Conservation (phyloP, 441 rosid species). For the Populus trichocarpa region DNA sequence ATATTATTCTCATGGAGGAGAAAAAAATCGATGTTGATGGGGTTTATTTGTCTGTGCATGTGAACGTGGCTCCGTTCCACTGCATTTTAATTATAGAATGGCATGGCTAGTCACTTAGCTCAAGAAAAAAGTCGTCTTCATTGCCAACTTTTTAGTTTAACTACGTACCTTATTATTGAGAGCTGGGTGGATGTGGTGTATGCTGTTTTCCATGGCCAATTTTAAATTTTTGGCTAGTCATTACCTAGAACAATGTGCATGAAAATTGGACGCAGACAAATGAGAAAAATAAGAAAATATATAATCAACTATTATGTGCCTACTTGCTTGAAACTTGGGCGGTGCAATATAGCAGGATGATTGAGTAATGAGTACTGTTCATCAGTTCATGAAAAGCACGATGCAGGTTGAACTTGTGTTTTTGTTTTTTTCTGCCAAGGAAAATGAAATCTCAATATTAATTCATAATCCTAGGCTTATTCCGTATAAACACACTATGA, state of each 20-base stretch:
- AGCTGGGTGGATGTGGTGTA: not conserved
- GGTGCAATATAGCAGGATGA: conserved; percentile 3
- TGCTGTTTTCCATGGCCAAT: conserved; percentile 7
- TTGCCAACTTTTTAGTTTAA: conserved; percentile 44
- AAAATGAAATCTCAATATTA: too few relatives aligned
- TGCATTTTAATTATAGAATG: not conserved
- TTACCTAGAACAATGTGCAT: conserved; percentile 29
- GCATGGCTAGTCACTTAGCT: conserved; percentile 18
- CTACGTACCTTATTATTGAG: conserved; percentile 41
- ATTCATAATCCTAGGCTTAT: too few relatives aligned
- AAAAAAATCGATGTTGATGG: conserved; percentile 29
- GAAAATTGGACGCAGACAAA: conserved; percentile 17
- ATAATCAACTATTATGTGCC: not conserved
- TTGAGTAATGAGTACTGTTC: not conserved
- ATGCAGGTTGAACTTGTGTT: not conserved
- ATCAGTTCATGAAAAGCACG: not conserved
- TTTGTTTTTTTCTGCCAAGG: too few relatives aligned
- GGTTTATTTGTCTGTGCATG: conserved; percentile 35
- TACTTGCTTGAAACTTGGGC: not conserved
- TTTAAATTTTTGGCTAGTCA: conserved; percentile 19
- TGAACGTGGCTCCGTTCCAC: conserved; percentile 26
- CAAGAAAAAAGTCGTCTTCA: conserved; percentile 37
- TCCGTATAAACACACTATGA: too few relatives aligned
- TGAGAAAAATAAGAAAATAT: not conserved
- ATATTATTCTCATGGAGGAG: conserved; percentile 31